Percentiles rank a stretch among this genome's conserved stretches.
phyloP scores from a whole-genome alignment of 495 filamentous ascomycete species.

The Choiromyces venosus region DNA sequence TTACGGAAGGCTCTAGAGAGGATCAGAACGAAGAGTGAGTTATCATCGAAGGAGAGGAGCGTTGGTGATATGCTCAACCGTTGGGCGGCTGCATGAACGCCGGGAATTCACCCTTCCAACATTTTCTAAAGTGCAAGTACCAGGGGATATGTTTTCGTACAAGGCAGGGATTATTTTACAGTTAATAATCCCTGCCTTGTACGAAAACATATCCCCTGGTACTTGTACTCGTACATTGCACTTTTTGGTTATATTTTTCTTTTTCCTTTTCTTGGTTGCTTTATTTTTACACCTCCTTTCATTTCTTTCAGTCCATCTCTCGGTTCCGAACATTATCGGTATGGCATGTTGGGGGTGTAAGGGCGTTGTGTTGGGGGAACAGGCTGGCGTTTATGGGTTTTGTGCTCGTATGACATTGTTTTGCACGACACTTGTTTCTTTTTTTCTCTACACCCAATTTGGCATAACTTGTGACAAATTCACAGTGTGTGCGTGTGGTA shows the following conservation, averaged over 20 bases:
- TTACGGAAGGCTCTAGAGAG: not conserved
- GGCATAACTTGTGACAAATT: not conserved
- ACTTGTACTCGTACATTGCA: not conserved
- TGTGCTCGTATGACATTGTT: no score
- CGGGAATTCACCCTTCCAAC: not conserved
- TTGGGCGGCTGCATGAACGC: not conserved
- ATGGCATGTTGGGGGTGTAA: not conserved
- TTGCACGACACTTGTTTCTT: not conserved
- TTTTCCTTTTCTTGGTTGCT: not conserved
- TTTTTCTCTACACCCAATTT: not conserved
- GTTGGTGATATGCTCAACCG: not conserved
- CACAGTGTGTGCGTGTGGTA: not conserved
- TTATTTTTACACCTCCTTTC: not conserved
- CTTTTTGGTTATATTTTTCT: not conserved
- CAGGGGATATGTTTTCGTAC: no score
- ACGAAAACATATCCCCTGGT: no score
- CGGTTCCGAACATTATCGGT: not conserved
- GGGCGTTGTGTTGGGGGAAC: not conserved
- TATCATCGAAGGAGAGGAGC: not conserved
- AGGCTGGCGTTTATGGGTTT: not conserved
- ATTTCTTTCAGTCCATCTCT: not conserved
- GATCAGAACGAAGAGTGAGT: not conserved
- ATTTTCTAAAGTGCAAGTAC: not conserved
- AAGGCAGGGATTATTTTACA: no score
- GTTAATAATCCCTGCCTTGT: no score